Evolutionary conservation across 768 basidiomycete species (phyloP), one percentile per base, ranked within the genome.

Genomic region (Boletus pseudo-olivaceus): DNA sequence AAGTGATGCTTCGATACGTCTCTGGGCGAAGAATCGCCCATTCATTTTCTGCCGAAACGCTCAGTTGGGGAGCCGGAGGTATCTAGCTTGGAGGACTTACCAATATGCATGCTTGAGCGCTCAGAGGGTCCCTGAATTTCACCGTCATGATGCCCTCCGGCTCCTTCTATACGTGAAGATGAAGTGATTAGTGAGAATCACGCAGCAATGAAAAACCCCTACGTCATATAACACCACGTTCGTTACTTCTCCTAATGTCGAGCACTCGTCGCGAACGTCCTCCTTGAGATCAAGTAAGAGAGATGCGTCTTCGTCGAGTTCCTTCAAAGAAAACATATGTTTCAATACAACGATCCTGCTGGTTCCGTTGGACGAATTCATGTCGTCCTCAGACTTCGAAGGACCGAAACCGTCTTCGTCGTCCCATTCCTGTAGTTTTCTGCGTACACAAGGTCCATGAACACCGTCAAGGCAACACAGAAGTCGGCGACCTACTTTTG

Each of bases 171-270:
- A 55, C 20, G 52, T 14, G 37, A 35, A 19, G 38, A 45, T 37
- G 51, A 49, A 43, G 38, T 17, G 11, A 47, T 54, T 11, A 62
- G 53, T 35, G 27, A 42, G 29, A 41, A 9, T 41, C 39, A 37
- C 30, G 33, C 35, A 51, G 45, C 32, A 17, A 42, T 2, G 10
- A 52, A 20, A 47, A 14, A 38, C 11, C 78, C 90, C 71, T 69
- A 96, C 96, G 73, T 99, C 96, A 65, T 96, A 98, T 38, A 99
- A 71, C 30, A 93, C 85, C 1, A 98, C 90, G 61, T 93, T 98
- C 1, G 97, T 98, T 5, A 99, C 97, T 62, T 95, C 91, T 29
- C 97, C 97, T 12, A 98, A 70, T 0, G 81, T 80, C 47, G 89
- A 84, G 58, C 93, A 93, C 67, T 98, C 96, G 33, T 96, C 94